Conservation (phyloP, 2,329 filamentous ascomycete species). For the Coleophoma crateriformis region DNA sequence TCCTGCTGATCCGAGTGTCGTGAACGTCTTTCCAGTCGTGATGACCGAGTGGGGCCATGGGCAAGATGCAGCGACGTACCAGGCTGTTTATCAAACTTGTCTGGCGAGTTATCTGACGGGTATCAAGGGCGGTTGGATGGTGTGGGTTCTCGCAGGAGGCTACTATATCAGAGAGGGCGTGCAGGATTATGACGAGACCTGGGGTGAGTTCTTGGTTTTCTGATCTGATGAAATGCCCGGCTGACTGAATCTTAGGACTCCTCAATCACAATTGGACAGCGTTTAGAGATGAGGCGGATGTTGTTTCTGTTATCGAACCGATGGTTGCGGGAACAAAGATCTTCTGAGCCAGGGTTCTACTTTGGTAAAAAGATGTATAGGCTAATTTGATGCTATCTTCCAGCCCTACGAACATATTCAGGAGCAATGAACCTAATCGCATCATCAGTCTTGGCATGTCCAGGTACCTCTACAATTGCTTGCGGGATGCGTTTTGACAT, state of each 20-base stretch:
- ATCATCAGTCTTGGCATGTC: no score
- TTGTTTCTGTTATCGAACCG: neutral
- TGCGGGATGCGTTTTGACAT: no score
- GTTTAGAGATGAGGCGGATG: neutral
- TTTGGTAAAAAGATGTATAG: no score
- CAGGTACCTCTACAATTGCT: no score
- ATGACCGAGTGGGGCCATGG: slow-evolving; percentile 40
- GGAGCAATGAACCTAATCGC: no score
- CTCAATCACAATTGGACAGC: neutral
- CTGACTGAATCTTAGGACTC: neutral
- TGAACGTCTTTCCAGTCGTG: slow-evolving; percentile 32
- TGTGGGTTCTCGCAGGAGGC: slow-evolving; percentile 53
- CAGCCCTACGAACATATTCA: no score
- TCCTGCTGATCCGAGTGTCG: slow-evolving; percentile 20
- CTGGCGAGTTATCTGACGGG: slow-evolving; percentile 41
- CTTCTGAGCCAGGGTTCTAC: neutral
- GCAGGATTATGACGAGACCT: slow-evolving; percentile 52
- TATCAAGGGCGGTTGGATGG: slow-evolving; percentile 47
- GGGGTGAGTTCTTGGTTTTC: slow-evolving; percentile 39
- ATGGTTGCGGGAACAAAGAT: neutral
- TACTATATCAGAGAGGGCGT: slow-evolving; percentile 49
- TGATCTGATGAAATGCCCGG: neutral
- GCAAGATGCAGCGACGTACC: slow-evolving; percentile 40
- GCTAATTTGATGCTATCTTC: no score
- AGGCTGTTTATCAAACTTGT: slow-evolving; percentile 45